Evolutionary conservation across 257 asterid genomes (phyloP).

Genomic region (Mitragyna speciosa): DNA sequence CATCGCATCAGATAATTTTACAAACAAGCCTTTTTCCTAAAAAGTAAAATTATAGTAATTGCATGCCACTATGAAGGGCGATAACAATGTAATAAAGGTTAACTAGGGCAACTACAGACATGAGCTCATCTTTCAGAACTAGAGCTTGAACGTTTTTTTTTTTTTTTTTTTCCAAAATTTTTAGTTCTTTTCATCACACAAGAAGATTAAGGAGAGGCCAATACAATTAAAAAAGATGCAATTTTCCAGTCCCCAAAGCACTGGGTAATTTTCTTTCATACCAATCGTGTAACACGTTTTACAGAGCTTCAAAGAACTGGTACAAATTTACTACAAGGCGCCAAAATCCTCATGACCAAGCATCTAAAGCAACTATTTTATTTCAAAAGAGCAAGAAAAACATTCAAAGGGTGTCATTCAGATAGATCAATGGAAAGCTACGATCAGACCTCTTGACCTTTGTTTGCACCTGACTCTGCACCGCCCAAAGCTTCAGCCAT

Average conservation of each 20-base stretch:
- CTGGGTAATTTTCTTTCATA: neutral
- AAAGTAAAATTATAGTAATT: too few relatives aligned
- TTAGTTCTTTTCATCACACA: neutral
- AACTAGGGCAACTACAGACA: too few relatives aligned
- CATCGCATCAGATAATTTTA: too few relatives aligned
- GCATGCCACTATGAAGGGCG: too few relatives aligned
- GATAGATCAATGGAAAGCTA: neutral
- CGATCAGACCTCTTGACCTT: constrained; percentile 34
- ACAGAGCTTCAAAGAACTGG: neutral
- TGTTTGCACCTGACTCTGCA: constrained; percentile 46
- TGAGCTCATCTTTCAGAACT: too few relatives aligned
- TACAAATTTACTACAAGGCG: neutral
- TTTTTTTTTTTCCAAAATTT: too few relatives aligned
- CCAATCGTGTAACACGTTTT: neutral
- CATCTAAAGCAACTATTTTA: neutral
- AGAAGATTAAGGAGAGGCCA: neutral
- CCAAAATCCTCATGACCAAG: neutral
- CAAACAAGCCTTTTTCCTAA: too few relatives aligned
- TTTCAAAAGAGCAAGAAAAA: neutral
- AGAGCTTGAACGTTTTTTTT: too few relatives aligned
- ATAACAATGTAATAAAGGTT: too few relatives aligned
- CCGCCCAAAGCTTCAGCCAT: constrained; percentile 61
- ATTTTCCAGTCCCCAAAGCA: neutral
- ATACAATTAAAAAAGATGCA: neutral
- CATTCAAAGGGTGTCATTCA: neutral